Base-by-base conservation (phyloP, 2,329 filamentous ascomycete species). In the Stagonosporopsis cucurbitacearum region DNA sequence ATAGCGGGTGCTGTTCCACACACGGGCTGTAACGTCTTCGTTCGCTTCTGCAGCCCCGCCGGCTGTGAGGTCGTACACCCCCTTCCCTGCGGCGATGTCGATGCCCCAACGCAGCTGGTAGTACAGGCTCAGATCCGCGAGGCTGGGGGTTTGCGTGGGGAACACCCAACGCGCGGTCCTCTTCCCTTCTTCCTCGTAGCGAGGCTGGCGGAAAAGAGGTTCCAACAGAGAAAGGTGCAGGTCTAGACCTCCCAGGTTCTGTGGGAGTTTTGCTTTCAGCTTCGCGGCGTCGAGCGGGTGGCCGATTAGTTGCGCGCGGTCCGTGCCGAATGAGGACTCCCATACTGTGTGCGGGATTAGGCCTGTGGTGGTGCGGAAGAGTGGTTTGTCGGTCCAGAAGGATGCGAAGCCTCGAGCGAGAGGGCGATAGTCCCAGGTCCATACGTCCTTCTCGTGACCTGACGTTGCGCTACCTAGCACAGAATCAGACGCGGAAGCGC, bases 301-400 rank as follows among this genome's bases (percentile, higher is more conserved):
- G 1, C 77, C 77, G 20, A 79, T 78, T 9, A 78, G 59, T 35
- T 71, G 68, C 0, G 66, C 67, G 53, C 77, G 65, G 54, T 79
- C 77, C 36, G 60, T 58, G 9, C 77, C 77, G 56, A 79, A 78
- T 3, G 56, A 52, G n/a, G 70, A 72, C 6, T 70, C 57, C 77
- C 77, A 78, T 6, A 78, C 76, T 6, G 64, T 65, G 0, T 71
- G 62, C 1, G 77, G 77, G 43, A 79, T 78, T 1, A 79, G 63
- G 4, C 77, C 77, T 4, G 73, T 76, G 17, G 75, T 76, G 6
- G 71, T 67, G 15, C 77, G 67, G 61, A 78, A 78, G 5, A 78
- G 58, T 0, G 77, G 72, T 25, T 75, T 58, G 54, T 79, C 77
- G 2, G 69, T 73, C 76, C 76, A 78, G 57, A 77, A 78, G n/a